Conservation (phyloP, 129 eudicot species). For the Calendula officinalis region DNA sequence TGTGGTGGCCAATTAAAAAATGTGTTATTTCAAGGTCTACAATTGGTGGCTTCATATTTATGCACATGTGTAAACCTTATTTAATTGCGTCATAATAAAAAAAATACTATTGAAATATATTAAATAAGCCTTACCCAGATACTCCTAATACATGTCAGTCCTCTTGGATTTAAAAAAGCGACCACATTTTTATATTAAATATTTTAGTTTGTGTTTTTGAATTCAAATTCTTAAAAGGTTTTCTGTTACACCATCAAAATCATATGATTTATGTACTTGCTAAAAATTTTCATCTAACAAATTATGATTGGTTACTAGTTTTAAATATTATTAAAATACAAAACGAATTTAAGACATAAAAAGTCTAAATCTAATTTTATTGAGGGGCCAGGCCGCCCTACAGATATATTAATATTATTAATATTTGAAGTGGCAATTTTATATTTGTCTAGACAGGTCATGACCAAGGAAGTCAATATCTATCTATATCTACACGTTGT, state of each 20-base stretch:
- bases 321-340: too few relatives aligned
- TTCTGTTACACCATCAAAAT: too few relatives aligned
- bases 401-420: neutral
- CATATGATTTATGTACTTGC: too few relatives aligned
- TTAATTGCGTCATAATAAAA: neutral
- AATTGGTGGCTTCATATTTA: slow-evolving; percentile 13
- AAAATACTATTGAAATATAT: neutral
- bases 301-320: too few relatives aligned
- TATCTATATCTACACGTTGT: neutral
- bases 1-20: neutral
- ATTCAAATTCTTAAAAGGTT: too few relatives aligned
- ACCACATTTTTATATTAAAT: too few relatives aligned
- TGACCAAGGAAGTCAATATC: slow-evolving; percentile 18
- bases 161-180: neutral
- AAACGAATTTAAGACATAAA: neutral
- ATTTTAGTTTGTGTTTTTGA: too few relatives aligned
- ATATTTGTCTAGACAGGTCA: slow-evolving; percentile 20
- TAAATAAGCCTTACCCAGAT: neutral
- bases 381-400: slow-evolving; percentile 6
- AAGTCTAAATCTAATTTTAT: neutral
- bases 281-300: too few relatives aligned
- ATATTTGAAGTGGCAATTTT: slow-evolving; percentile 10
- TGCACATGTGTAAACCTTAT: slow-evolving; percentile 7
- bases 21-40: slow-evolving; percentile 12
- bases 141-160: neutral